Percentiles rank a stretch among this genome's conserved stretches.
Conservation (phyloP, 2,329 filamentous ascomycete species). For the Monosporascus sp. region DNA sequence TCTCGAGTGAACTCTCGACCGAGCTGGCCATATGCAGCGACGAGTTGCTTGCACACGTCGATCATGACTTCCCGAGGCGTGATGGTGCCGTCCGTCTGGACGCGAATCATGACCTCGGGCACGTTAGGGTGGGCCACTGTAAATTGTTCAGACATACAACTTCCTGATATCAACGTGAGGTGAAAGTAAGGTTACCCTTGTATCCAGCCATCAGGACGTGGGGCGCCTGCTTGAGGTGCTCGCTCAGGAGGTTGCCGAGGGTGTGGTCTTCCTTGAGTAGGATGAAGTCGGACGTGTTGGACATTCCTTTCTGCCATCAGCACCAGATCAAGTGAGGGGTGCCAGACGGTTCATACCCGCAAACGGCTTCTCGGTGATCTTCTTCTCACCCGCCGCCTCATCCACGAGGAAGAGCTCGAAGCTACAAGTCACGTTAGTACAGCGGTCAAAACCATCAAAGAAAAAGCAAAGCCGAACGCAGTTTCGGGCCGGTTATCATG, state of each 20-base stretch:
- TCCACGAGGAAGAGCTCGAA: slow-evolving; percentile 89
- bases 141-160: slow-evolving; percentile 5
- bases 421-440: slow-evolving; percentile 41
- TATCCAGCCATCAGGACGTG: slow-evolving; percentile 90
- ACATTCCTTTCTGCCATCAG: slow-evolving; percentile 57
- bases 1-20: slow-evolving; percentile 89
- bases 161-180: background rate
- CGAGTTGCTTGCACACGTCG: slow-evolving; percentile 73
- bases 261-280: slow-evolving; percentile 98
- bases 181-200: slow-evolving; percentile 57
- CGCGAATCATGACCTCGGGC: slow-evolving; percentile 61
- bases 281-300: slow-evolving; percentile 91
- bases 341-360: slow-evolving; percentile 60
- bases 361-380: slow-evolving; percentile 82
- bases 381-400: slow-evolving; percentile 73
- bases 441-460: background rate
- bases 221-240: slow-evolving; percentile 76
- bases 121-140: slow-evolving; percentile 56
- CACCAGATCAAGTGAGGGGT: slow-evolving; percentile 1
- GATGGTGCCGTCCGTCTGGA: slow-evolving; percentile 86
- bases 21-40: slow-evolving; percentile 73
- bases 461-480: background rate
- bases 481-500: background rate
- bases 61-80: slow-evolving; percentile 86
- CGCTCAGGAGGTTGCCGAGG: slow-evolving; percentile 80